Base-by-base conservation (phyloP, 2,329 filamentous ascomycete genomes). In the Fusarium decemcellulare region DNA sequence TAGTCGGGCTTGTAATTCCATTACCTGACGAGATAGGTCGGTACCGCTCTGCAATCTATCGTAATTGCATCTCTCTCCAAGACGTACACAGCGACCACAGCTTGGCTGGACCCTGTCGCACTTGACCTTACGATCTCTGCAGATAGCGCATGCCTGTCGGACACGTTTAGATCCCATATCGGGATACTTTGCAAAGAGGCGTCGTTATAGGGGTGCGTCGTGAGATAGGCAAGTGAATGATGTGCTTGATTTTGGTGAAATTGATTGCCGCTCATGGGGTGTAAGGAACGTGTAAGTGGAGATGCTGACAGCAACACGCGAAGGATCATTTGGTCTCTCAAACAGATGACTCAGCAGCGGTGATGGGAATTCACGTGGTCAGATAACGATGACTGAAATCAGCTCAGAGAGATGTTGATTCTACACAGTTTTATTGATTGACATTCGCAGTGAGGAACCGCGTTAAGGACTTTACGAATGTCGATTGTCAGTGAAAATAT, bases 111-210 rank as follows among this genome's bases (percentile, higher is more conserved):
- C 29, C 6, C 39, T 16, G n/a, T 54, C 51, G 27, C 51, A 54
- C 16, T 40, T 54, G 5, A 54, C 51, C 16, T 54, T 54, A 4
- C 51, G 39, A 8, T 54, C 51, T 43, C 51, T 39, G 5, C 51
- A 54, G n/a, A 54, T 23, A 5, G 14, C 23, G 4, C 51, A 54
- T 1, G 39, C 16, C 37, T 54, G 51, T 18, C 51, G 51, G 10
- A 46, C 29, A 8, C 37, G 37, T 1, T 10, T 36, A 1, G 47
- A n/a, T 9, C 47, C 47, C 47, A 51, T 51, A 18, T 14, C 2
- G 8, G 7, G 32, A 23, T 23, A 23, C 23, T 23, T 23, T 23
- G 23, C 23, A 23, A 23, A 23, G 23, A 23, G 23, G 3, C 5
- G 23, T 23, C 23, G 23, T 23, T 23, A 23, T 23, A 23, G 23